These are phyloP conservation scores for Epicoccum sorghinum DNA, from an alignment of 2,329 filamentous ascomycete species.

Conservation along the genomic window DNA sequence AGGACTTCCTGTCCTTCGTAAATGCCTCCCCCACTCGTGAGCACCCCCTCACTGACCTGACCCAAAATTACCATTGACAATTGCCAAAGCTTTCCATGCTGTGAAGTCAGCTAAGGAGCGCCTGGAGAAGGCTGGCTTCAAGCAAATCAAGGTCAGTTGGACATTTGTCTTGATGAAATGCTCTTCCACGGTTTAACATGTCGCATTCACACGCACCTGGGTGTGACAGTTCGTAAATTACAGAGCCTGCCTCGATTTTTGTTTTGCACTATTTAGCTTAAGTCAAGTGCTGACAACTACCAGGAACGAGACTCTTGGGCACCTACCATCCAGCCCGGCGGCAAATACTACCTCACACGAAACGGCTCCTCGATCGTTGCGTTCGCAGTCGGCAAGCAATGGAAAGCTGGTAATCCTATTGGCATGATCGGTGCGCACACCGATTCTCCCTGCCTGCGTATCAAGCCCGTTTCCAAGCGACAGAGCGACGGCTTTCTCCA, in stretches of 20 bases:
- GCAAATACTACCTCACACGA: conserved; percentile 95
- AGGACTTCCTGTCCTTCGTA: conserved; percentile 91
- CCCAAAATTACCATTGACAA: conserved; percentile 10
- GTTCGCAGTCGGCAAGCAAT: conserved; percentile 88
- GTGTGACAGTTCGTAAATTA: not conserved
- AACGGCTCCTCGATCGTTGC: conserved; percentile 92
- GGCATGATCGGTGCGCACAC: conserved; percentile 95
- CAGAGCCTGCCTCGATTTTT: not conserved
- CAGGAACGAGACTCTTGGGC: conserved; percentile 89
- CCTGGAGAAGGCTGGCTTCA: conserved; percentile 83
- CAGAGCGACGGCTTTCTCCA: conserved; percentile 85
- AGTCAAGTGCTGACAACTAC: conserved; percentile 2
- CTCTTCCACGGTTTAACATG: not conserved
- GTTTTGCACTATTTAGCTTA: not conserved
- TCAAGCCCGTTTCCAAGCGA: conserved; percentile 96
- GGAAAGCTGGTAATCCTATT: conserved; percentile 89
- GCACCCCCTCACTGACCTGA: conserved; percentile 37
- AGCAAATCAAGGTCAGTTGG: conserved; percentile 70
- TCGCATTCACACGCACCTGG: not conserved
- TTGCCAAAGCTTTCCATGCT: conserved; percentile 83
- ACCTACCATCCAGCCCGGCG: conserved; percentile 77
- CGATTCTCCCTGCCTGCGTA: conserved; percentile 86
- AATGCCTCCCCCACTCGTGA: conserved; percentile 92
- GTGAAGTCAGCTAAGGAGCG: conserved; percentile 78
- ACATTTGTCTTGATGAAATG: not conserved